Evolutionary conservation across 2,329 filamentous ascomycete species (phyloP), one percentile per base, ranked within the genome.

Genomic region (Cladosporium sp.): DNA sequence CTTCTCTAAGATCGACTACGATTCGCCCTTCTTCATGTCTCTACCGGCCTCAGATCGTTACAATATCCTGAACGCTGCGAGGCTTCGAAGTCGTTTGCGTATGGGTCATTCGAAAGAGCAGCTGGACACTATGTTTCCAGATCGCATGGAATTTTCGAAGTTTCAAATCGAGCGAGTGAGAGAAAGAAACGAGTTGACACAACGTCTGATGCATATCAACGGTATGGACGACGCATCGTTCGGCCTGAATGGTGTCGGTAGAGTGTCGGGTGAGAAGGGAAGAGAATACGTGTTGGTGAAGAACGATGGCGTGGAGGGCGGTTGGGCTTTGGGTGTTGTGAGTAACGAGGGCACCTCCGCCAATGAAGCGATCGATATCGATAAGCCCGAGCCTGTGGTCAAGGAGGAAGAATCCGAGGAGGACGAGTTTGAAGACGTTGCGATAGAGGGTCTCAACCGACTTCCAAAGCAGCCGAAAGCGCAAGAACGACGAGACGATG

Each of bases 101-200:
- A 95, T 98, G 92, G 93, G 93, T 0, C 81, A 95, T 62, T 95
- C 89, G 53, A 97, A 97, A 70, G 92, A 98, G 59, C 93, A 98
- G 70, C 73, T 98, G 11, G 91, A 97, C 60, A 82, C 79, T 43
- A 98, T 98, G 93, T 98, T 98, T 67, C 92, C 93, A 0, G 87
- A 98, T 67, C 83, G 93, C 22, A 96, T 98, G 90, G 93, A 86
- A 0, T 98, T 98, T 66, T 96, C 91, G 1, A 86, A 80, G 56
- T 98, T 98, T 65, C 93, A 98, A 70, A 95, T 98, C 54, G 93
- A 97, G 66, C 79, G 93, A 54, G 95, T 97, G 9, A 83, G 80
- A 60, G 92, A 98, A 72, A 80, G 95, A 46, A 98, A 98, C 63
- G 87, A 95, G 57, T 78, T 98, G 31, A 98, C 95, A 0, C 93